Evolutionary conservation across 176 grass and related monocot genomes (phyloP).

Genomic region (Avena insularis): DNA sequence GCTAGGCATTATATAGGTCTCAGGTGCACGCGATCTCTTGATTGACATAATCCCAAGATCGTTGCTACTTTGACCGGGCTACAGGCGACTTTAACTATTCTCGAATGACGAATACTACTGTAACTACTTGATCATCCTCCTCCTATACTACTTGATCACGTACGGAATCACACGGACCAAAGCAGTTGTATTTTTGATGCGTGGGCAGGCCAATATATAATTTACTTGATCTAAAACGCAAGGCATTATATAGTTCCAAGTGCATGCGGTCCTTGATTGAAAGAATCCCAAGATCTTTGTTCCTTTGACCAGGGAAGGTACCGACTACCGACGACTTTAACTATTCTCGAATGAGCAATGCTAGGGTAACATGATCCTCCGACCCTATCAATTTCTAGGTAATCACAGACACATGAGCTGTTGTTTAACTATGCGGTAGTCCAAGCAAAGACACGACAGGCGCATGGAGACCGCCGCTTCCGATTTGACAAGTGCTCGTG

Average conservation of each 20-base stretch:
- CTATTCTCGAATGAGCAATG: no score
- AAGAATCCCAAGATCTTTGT: no score
- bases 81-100: no score
- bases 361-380: not conserved
- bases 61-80: no score
- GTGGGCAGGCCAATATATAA: not conserved
- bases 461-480: constrained; percentile 38
- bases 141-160: no score
- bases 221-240: not conserved
- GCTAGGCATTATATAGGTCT: not conserved
- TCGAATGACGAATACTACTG: no score
- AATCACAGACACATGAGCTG: not conserved
- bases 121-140: no score
- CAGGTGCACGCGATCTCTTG: not conserved
- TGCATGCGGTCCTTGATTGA: no score
- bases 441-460: constrained; percentile 28
- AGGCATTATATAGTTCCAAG: not conserved
- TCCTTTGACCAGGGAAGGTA: no score
- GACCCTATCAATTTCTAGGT: not conserved
- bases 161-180: no score
- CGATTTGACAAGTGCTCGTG: constrained; percentile 34
- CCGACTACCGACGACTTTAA: no score
- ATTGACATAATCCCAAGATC: not conserved
- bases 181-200: not conserved
- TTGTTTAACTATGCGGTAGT: not conserved